A percentile compares a stretch with the other conserved stretches of the same genome.
phyloP scores from a whole-genome alignment of 306 rosid genomes.

The Ormosia emarginata region DNA sequence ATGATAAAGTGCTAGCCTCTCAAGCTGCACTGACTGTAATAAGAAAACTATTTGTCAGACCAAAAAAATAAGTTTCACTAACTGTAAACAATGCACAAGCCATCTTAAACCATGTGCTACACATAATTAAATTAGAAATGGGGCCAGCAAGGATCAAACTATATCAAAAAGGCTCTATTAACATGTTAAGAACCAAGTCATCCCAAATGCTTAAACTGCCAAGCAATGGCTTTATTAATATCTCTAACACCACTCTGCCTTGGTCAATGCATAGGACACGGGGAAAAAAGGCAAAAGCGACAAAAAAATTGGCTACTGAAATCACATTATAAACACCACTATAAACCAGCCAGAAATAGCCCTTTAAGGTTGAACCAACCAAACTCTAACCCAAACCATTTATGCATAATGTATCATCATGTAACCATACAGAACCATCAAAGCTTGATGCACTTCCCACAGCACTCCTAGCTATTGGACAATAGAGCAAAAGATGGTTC shows the following conservation, averaged over 20 bases:
- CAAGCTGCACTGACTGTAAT: conserved; percentile 83
- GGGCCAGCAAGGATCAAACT: neutral
- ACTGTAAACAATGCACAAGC: neutral
- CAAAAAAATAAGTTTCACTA: conserved; percentile 8
- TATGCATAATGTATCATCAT: neutral
- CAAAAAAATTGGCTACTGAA: neutral
- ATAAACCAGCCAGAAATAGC: neutral
- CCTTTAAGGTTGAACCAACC: neutral
- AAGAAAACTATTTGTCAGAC: conserved; percentile 15
- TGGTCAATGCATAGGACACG: neutral
- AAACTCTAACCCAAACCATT: neutral
- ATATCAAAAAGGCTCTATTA: neutral
- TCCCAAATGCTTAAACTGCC: neutral
- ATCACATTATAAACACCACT: neutral
- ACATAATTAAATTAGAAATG: neutral
- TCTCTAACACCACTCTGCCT: neutral
- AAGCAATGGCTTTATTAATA: neutral
- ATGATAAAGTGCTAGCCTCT: conserved; percentile 94
- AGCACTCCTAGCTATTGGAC: neutral
- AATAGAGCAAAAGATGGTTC: neutral
- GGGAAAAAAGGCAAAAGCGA: neutral
- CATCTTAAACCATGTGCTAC: neutral
- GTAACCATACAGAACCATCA: neutral
- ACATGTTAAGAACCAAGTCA: conserved; percentile 8
- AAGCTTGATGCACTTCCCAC: neutral